These are phyloP conservation scores for Solanum infundibuliforme DNA, from an alignment of 257 asterid species.

Conservation along the genomic window DNA sequence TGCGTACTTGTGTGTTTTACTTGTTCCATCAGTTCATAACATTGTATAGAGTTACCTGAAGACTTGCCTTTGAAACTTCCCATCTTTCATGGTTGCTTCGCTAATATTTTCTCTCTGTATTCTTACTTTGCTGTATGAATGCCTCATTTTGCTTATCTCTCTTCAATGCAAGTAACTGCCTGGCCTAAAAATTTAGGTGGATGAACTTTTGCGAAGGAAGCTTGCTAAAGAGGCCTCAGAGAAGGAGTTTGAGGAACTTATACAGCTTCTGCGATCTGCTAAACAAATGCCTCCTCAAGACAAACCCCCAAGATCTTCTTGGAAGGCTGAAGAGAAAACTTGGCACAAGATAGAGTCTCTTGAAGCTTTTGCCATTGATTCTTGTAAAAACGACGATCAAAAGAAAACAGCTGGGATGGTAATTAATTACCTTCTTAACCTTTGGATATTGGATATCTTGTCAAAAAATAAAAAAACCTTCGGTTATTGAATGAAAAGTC, in stretches of 20 bases:
- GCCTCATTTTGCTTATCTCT: slow-evolving; percentile 1
- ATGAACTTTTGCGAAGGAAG: slow-evolving; percentile 65
- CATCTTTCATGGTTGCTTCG: not conserved
- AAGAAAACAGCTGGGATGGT: slow-evolving; percentile 76
- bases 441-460: not conserved
- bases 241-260: slow-evolving; percentile 65
- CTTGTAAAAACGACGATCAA: slow-evolving; percentile 57
- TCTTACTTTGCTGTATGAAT: not conserved
- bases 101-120: not conserved
- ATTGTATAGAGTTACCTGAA: not conserved
- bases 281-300: slow-evolving; percentile 46
- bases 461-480: not conserved
- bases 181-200: slow-evolving; percentile 44
- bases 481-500: not conserved
- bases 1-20: not conserved
- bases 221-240: slow-evolving; percentile 65
- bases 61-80: not conserved
- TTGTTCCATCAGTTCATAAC: not conserved
- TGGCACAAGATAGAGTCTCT: slow-evolving; percentile 53
- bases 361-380: slow-evolving; percentile 71
- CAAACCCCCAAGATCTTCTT: slow-evolving; percentile 60
- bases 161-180: not conserved
- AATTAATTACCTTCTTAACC: slow-evolving; percentile 3
- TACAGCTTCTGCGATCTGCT: slow-evolving; percentile 55
- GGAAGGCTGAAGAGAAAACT: slow-evolving; percentile 54